Evolutionary conservation across 2,329 filamentous ascomycete species (phyloP).

Genomic region (Massarina eburnea): DNA sequence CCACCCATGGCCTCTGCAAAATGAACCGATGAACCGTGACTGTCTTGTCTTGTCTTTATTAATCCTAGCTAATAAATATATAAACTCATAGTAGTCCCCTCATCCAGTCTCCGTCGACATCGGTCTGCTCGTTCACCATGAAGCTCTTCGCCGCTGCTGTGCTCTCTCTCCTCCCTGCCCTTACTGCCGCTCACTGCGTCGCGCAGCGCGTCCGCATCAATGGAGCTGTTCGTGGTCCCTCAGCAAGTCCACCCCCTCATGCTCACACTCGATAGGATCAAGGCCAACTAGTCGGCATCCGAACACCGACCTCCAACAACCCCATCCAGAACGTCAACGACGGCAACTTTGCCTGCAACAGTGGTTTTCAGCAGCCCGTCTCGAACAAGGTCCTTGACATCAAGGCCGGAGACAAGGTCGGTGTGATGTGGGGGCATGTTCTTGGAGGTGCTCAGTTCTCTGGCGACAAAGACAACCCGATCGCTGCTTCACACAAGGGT

Average conservation of each 20-base stretch:
- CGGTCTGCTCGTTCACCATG: slow-evolving; percentile 20
- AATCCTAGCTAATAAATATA: slow-evolving; percentile 12
- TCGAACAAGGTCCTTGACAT: slow-evolving; percentile 51
- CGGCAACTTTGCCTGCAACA: slow-evolving; percentile 51
- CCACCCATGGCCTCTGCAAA: slow-evolving; percentile 5
- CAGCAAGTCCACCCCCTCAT: background rate
- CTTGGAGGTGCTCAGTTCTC: slow-evolving; percentile 56
- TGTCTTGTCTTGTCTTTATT: background rate
- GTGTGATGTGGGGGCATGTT: slow-evolving; percentile 57
- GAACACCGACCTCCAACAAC: slow-evolving; percentile 53
- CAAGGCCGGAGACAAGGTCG: slow-evolving; percentile 55
- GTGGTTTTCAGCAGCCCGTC: slow-evolving; percentile 38
- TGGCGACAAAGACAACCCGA: slow-evolving; percentile 26
- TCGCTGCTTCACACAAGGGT: slow-evolving; percentile 13
- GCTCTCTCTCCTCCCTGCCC: slow-evolving; percentile 32
- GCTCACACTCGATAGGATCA: slow-evolving; percentile 41
- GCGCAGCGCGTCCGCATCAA: slow-evolving; percentile 54
- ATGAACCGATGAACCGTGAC: slow-evolving; percentile 1
- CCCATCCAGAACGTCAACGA: slow-evolving; percentile 54
- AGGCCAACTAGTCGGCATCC: slow-evolving; percentile 53
- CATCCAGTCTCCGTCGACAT: slow-evolving; percentile 3
- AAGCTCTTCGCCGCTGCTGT: slow-evolving; percentile 28
- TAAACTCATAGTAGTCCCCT: slow-evolving; percentile 7
- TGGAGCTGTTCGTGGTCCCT: slow-evolving; percentile 34
- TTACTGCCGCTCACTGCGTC: slow-evolving; percentile 46